These are phyloP conservation scores for Claviceps quebecensis DNA, from an alignment of 2,329 filamentous ascomycete species.

Conservation along the genomic window DNA sequence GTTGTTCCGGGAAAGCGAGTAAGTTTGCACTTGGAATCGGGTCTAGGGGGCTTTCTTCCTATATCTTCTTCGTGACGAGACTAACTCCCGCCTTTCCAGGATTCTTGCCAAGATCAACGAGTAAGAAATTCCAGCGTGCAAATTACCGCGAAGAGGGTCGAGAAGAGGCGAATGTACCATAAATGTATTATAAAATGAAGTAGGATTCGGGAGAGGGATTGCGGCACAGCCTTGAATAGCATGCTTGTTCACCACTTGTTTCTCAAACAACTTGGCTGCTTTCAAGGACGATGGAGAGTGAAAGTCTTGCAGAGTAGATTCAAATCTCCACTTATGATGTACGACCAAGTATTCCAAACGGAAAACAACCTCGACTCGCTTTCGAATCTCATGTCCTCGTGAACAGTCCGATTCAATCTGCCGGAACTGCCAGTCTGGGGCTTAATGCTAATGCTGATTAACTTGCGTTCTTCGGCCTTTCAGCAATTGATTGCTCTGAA, in stretches of 20 bases:
- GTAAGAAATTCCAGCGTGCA: constrained; percentile 30
- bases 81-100: constrained; percentile 30
- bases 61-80: background rate
- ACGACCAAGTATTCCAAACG: background rate
- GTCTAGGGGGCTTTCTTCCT: background rate
- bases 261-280: background rate
- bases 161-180: constrained; percentile 18
- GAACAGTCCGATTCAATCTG: no score
- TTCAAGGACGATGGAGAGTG: constrained; percentile 5
- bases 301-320: constrained; percentile 12
- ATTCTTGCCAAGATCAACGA: constrained; percentile 99
- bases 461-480: no score
- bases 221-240: background rate
- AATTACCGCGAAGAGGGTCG: background rate
- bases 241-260: background rate
- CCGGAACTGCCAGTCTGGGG: no score
- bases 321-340: constrained; percentile 16
- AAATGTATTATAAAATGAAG: constrained; percentile 19
- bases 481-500: no score
- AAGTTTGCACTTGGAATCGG: constrained; percentile 31
- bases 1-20: constrained; percentile 97
- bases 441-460: no score
- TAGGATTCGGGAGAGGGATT: background rate
- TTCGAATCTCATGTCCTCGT: no score
- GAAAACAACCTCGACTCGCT: background rate